Evolutionary conservation across 257 asterid species (phyloP).

Genomic region (Penstemon eatonii): DNA sequence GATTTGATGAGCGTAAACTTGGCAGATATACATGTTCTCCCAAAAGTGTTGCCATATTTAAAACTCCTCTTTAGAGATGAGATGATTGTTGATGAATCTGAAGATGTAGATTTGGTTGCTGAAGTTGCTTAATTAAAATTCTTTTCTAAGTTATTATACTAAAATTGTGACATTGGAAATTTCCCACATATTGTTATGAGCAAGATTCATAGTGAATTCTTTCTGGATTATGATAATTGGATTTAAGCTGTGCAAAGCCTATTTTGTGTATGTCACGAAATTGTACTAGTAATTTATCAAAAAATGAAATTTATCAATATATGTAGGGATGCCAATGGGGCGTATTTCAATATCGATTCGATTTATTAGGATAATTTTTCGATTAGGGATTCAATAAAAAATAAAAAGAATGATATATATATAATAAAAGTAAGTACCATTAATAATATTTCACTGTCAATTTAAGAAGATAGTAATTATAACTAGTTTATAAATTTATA

Average conservation of each 20-base stretch:
- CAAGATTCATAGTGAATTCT: background rate
- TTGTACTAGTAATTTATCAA: background rate
- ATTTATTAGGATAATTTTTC: too few relatives aligned
- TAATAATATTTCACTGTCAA: too few relatives aligned
- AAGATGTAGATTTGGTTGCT: conserved; percentile 43
- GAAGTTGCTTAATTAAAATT: conserved; percentile 37
- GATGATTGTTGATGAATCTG: conserved; percentile 68
- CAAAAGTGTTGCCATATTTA: conserved; percentile 75
- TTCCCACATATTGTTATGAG: background rate
- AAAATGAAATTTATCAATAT: too few relatives aligned
- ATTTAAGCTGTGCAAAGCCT: background rate
- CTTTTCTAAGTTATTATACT: background rate
- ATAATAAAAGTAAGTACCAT: too few relatives aligned
- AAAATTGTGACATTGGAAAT: background rate
- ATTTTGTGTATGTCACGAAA: background rate
- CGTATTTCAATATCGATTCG: too few relatives aligned
- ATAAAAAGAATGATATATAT: too few relatives aligned
- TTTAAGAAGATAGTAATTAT: too few relatives aligned
- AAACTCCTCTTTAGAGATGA: conserved; percentile 76
- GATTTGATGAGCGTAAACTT: conserved; percentile 94
- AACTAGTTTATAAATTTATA: too few relatives aligned
- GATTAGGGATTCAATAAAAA: too few relatives aligned
- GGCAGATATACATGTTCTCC: conserved; percentile 80
- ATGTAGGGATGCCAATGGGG: too few relatives aligned
- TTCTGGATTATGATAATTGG: background rate